A percentile compares a stretch with the other conserved stretches of the same genome.
Conservation (phyloP, 306 rosid species). For the barrel medic (Medicago truncatula) region MtrunA17r5.0-ANR NC_053043.1:3665001-3665500, state of each 20-base stretch:
- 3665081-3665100: constrained; percentile 95
- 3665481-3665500: constrained; percentile 97
- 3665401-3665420: background rate
- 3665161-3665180: constrained; percentile 10
- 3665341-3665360: constrained; percentile 97
- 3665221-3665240: background rate
- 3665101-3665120: constrained; percentile 91
- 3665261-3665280: constrained; percentile 53
- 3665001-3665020: constrained; percentile 43
- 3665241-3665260: constrained; percentile 37
- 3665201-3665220: constrained; percentile 18
- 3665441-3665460: constrained; percentile 34
- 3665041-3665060: constrained; percentile 86
- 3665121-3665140: constrained; percentile 96
- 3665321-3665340: constrained; percentile 95
- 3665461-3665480: constrained; percentile 90
- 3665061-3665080: constrained; percentile 97
- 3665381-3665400: constrained; percentile 63
- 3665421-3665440: background rate
- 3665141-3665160: constrained; percentile 78
- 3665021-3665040: constrained; percentile 96
- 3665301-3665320: constrained; percentile 95
- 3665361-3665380: constrained; percentile 95
- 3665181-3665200: constrained; percentile 5
- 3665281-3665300: constrained; percentile 99